Percentiles rank a stretch among this genome's conserved stretches.
phyloP scores from a whole-genome alignment of 2,329 filamentous ascomycete species.

The Fusarium phyllophilum region DNA sequence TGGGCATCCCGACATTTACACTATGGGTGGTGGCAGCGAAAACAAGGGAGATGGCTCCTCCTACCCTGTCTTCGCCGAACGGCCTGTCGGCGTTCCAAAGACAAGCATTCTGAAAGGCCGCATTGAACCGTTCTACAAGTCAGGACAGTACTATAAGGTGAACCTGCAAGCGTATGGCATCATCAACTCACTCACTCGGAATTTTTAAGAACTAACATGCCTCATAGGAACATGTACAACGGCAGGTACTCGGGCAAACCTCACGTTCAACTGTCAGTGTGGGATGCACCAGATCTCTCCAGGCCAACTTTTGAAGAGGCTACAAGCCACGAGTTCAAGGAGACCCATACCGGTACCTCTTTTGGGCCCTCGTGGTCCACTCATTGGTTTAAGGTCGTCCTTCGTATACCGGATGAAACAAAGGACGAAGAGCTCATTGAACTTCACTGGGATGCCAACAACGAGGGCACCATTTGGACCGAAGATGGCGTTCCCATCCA shows the following conservation, averaged over 20 bases:
- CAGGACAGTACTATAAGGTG: conserved; percentile 80
- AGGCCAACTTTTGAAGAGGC: conserved; percentile 91
- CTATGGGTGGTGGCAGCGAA: conserved; percentile 63
- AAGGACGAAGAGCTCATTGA: conserved; percentile 84
- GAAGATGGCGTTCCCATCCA: conserved; percentile 90
- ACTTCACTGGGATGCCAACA: conserved; percentile 95
- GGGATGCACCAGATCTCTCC: conserved; percentile 80
- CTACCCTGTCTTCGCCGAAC: conserved; percentile 62
- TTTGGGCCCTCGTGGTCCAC: conserved; percentile 98
- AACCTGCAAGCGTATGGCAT: conserved; percentile 75
- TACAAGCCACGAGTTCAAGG: conserved; percentile 75
- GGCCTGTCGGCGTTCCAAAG: conserved; percentile 80
- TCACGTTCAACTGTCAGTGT: conserved; percentile 85
- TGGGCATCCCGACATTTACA: conserved; percentile 46
- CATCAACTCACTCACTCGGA: background rate
- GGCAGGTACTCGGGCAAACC: conserved; percentile 69
- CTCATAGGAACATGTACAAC: conserved; percentile 52
- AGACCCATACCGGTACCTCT: conserved; percentile 77
- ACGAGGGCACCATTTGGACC: conserved; percentile 94
- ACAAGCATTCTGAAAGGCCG: conserved; percentile 85
- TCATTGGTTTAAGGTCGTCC: conserved; percentile 91
- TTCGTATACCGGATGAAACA: conserved; percentile 81
- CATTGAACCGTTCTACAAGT: conserved; percentile 81
- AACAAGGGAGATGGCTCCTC: conserved; percentile 56
- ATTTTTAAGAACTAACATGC: conserved; percentile 15